A percentile compares a stretch with the other conserved stretches of the same genome.
Evolutionary conservation across 257 asterid species (phyloP).

Genomic region (Nicotiana otophora): DNA sequence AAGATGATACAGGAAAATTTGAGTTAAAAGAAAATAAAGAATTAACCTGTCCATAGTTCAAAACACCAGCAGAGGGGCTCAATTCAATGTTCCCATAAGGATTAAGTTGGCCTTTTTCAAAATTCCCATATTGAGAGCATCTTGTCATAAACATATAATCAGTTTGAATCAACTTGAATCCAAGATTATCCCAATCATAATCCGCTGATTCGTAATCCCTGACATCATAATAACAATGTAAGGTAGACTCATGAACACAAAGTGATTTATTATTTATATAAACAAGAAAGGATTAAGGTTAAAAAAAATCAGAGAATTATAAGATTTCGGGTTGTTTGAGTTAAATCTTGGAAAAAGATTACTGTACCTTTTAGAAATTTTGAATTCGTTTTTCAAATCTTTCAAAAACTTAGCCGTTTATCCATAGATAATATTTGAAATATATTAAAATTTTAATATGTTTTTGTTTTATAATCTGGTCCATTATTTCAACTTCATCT

Average conservation of each 20-base stretch:
- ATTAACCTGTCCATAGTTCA: slow-evolving; percentile 76
- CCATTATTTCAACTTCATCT: neutral
- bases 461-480: neutral
- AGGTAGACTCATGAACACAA: neutral
- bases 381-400: neutral
- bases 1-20: too few relatives aligned
- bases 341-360: neutral
- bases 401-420: neutral
- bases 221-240: neutral
- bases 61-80: slow-evolving; percentile 73
- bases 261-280: neutral
- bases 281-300: neutral
- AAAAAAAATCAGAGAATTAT: neutral
- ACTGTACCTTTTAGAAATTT: neutral
- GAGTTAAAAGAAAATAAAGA: neutral
- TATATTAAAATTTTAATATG: neutral
- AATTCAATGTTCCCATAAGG: slow-evolving; percentile 57
- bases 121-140: slow-evolving; percentile 33
- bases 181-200: slow-evolving; percentile 66
- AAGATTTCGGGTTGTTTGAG: neutral
- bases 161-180: slow-evolving; percentile 44
- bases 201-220: slow-evolving; percentile 30
- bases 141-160: slow-evolving; percentile 66
- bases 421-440: neutral
- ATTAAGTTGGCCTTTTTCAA: slow-evolving; percentile 44